These are phyloP conservation scores for Populus hybrid DNA, from an alignment of 441 rosid species.

Conservation along the genomic window DNA sequence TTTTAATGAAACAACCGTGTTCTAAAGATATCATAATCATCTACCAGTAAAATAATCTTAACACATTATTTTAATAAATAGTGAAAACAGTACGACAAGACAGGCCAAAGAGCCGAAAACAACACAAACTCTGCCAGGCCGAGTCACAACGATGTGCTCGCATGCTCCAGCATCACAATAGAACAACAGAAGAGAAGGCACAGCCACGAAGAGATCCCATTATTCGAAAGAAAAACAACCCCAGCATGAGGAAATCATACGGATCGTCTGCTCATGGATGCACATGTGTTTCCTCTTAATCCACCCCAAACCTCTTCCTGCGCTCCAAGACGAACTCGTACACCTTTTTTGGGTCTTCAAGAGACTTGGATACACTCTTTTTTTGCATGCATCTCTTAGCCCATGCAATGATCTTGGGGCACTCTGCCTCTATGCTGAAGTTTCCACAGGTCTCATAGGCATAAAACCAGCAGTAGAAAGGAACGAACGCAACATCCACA, in stretches of 20 bases:
- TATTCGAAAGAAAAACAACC: background rate
- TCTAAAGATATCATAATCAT: no score
- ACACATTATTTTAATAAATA: no score
- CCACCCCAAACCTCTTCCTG: background rate
- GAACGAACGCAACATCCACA: constrained; percentile 27
- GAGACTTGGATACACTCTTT: constrained; percentile 22
- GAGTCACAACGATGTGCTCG: background rate
- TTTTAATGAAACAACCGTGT: no score
- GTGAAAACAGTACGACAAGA: no score
- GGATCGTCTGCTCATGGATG: background rate
- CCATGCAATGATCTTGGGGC: constrained; percentile 31
- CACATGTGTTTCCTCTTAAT: background rate
- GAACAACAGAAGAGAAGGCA: background rate
- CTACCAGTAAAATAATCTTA: no score
- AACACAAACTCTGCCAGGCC: background rate
- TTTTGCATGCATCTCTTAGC: constrained; percentile 26
- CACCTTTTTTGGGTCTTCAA: constrained; percentile 19
- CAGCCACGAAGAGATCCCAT: background rate
- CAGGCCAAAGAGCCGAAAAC: background rate
- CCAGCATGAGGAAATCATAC: background rate
- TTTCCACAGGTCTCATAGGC: constrained; percentile 25
- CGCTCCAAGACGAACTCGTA: constrained; percentile 4
- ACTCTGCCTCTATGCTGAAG: constrained; percentile 22
- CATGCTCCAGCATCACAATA: no score
- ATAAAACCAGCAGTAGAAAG: constrained; percentile 33